Base-by-base conservation (phyloP, 1,139 yeast genomes). In the Sugiyamaella novakii region DNA sequence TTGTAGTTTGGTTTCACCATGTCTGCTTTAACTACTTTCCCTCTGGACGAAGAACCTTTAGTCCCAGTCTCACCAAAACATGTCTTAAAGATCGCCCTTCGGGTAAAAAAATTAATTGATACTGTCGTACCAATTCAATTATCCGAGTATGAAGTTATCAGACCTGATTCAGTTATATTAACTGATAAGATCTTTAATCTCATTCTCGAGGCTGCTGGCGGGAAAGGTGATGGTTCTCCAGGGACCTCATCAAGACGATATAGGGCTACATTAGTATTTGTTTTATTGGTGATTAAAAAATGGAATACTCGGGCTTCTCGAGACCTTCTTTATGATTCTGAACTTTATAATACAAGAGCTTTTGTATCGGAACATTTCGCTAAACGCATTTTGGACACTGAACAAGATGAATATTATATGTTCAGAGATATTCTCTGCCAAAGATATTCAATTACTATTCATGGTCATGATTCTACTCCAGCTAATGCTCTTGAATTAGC, bases 391-490 rank as follows among this genome's bases (percentile, higher is more conserved):
- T 84, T 88, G 49, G 95, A 87, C 55, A 62, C 69, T 12, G 80
- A 80, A 54, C 82, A 78, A 40, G 75, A 75, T 52, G 70, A 66
- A 42, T 81, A 83, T 53, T 85, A 81, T 62, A 70, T 87, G 59
- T 86, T 87, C 61, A 75, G 85, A 59, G 84, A 85, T 38, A 77
- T 88, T 81, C 73, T 88, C 38, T 84, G 95, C 63, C 89, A 84
- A 59, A 73, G 95, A 29, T 88, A 83, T 68, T 71, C 79, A 24
- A 81, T 87, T 55, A 79, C 78, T 55, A 71, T 84, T 44, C 79
- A 82, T 59, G 87, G 82, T 46, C 74, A 67, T 25, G 91, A 84
- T 58, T 67, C 81, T 1, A 71, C 66, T 5, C 91, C 95, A 0
- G 70, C 75, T 14, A 84, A 80, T 65, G 95, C 89, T 0, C 71